These are phyloP conservation scores for Sporothrix protearum DNA, from an alignment of 2,329 filamentous ascomycete genomes.

Conservation along the genomic window DNA sequence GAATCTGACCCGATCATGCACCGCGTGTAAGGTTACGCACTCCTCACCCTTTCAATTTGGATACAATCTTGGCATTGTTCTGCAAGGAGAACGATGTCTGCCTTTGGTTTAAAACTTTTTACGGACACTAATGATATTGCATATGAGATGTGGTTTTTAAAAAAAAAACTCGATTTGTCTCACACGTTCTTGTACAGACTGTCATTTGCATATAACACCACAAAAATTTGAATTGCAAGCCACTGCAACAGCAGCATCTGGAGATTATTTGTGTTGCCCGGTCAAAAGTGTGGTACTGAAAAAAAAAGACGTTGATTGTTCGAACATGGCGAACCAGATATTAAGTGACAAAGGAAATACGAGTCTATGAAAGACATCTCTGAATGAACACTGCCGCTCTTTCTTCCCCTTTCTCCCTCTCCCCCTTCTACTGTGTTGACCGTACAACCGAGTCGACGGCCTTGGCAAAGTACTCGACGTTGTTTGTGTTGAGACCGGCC, in stretches of 20 bases:
- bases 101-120: background rate
- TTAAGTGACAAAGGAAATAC: background rate
- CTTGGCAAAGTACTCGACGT: conserved; percentile 89
- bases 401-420: too few relatives aligned
- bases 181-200: background rate
- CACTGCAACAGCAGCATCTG: background rate
- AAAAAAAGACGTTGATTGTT: background rate
- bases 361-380: background rate
- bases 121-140: background rate
- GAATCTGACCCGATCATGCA: conserved; percentile 18
- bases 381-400: background rate
- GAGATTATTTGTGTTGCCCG: background rate
- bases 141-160: background rate
- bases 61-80: background rate
- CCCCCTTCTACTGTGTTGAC: conserved; percentile 36
- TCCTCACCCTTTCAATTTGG: background rate
- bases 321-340: background rate
- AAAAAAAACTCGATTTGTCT: too few relatives aligned
- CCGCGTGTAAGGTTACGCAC: background rate
- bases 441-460: conserved; percentile 82
- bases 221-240: background rate
- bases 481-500: conserved; percentile 91
- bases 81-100: background rate
- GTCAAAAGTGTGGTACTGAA: background rate
- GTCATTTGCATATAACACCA: background rate